Evolutionary conservation across 495 filamentous ascomycete genomes (phyloP).

Genomic region (Aspergillus ostianus): DNA sequence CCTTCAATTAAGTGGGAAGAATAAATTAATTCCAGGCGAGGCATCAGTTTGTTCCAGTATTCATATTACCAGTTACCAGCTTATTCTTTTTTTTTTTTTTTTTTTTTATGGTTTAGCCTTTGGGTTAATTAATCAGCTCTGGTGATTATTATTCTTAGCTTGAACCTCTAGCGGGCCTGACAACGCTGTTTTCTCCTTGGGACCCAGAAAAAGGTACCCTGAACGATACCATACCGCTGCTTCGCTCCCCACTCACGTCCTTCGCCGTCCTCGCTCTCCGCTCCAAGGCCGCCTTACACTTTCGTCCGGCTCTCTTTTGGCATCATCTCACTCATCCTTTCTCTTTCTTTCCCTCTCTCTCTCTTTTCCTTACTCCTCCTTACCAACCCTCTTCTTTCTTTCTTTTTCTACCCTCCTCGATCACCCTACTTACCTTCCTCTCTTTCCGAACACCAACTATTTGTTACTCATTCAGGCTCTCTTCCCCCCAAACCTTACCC

Average conservation of each 20-base stretch:
- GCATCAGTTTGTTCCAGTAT: no score
- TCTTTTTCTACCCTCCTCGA: conserved; percentile 8
- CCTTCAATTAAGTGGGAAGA: conserved; percentile 20
- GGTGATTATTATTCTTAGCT: background rate
- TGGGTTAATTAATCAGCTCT: background rate
- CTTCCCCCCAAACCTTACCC: conserved; percentile 1
- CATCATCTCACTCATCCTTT: conserved; percentile 36
- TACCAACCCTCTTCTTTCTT: conserved; percentile 12
- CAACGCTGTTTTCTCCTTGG: conserved; percentile 7
- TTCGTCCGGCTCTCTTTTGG: conserved; percentile 23
- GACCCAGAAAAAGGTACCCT: conserved; percentile 15
- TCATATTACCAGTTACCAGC: background rate
- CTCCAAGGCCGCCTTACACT: conserved; percentile 26
- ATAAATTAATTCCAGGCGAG: conserved; percentile 14
- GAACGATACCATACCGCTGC: conserved; percentile 25
- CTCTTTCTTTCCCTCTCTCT: conserved; percentile 13
- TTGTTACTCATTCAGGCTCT: background rate
- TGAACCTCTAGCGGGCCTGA: conserved; percentile 14
- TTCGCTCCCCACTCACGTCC: conserved; percentile 20
- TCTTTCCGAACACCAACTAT: background rate
- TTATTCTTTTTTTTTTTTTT: background rate
- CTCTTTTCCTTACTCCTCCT: conserved; percentile 18
- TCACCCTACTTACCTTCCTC: conserved; percentile 6
- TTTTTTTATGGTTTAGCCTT: background rate
- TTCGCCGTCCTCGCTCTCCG: conserved; percentile 21